phyloP scores from a whole-genome alignment of 2,329 filamentous ascomycete species.

The Elsinoe arachidis region DNA sequence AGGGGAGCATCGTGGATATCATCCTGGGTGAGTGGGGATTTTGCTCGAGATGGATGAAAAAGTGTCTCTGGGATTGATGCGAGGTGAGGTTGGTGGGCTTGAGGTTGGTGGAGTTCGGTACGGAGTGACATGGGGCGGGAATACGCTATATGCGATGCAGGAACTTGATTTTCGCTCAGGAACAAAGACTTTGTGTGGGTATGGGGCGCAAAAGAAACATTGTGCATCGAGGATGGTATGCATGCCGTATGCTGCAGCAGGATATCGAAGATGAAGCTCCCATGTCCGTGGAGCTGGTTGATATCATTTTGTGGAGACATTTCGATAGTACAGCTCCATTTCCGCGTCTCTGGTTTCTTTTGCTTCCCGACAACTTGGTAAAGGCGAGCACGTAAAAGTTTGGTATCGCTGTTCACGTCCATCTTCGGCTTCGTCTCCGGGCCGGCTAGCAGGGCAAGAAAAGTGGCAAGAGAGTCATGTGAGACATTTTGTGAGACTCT shows the following conservation, averaged over 20 bases:
- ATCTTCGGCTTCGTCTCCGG: neutral
- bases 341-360: neutral
- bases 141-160: neutral
- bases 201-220: neutral
- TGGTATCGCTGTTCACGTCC: neutral
- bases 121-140: neutral
- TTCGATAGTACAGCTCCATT: neutral
- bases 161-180: neutral
- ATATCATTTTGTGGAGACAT: neutral
- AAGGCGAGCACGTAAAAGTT: neutral
- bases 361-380: neutral
- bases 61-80: neutral
- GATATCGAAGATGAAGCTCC: neutral
- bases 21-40: neutral
- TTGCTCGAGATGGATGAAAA: neutral
- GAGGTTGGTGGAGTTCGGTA: neutral
- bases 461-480: neutral
- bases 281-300: neutral
- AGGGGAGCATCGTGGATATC: neutral
- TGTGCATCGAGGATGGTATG: neutral
- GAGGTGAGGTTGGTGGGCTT: neutral
- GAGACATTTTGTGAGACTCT: constrained; percentile 7
- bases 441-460: neutral
- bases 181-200: neutral
- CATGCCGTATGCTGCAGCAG: neutral